A percentile compares a stretch with the other conserved stretches of the same genome.
These are phyloP conservation scores for Eleusine indica DNA, from an alignment of 176 grass and related monocot genomes.

Conservation along the genomic window DNA sequence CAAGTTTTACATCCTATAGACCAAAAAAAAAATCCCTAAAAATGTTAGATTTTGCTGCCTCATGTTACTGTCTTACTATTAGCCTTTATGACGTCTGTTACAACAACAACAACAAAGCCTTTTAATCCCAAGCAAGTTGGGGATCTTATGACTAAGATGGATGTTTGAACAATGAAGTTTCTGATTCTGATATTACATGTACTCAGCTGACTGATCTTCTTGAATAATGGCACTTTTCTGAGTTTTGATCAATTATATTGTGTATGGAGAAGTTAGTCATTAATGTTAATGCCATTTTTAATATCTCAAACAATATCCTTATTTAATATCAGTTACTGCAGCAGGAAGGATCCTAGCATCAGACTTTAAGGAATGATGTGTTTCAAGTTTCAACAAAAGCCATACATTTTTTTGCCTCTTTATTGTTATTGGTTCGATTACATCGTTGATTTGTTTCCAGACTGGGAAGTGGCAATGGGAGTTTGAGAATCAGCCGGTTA, in stretches of 20 bases:
- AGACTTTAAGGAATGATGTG: not conserved
- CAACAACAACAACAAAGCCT: too few relatives aligned
- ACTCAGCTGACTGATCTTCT: not conserved
- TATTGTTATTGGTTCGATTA: constrained; percentile 29
- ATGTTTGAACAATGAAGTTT: too few relatives aligned
- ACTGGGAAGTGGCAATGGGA: constrained; percentile 89
- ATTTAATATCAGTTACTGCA: not conserved
- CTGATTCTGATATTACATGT: too few relatives aligned
- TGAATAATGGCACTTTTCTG: not conserved
- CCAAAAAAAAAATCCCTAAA: not conserved
- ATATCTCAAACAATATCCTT: not conserved
- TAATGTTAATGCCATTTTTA: constrained; percentile 9
- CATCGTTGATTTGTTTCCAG: constrained; percentile 47
- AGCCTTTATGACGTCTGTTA: not conserved
- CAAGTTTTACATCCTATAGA: not conserved
- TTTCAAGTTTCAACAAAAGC: not conserved
- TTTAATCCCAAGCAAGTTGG: too few relatives aligned
- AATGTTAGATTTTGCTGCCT: not conserved
- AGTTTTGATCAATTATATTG: not conserved
- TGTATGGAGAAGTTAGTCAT: not conserved
- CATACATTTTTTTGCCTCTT: constrained; percentile 22
- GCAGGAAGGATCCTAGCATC: not conserved
- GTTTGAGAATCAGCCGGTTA: constrained; percentile 65
- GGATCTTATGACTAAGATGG: too few relatives aligned
- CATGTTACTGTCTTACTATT: not conserved